These are phyloP conservation scores for Mucor plumbeus DNA, from an alignment of 371 early-diverging fungal species.

Conservation along the genomic window DNA sequence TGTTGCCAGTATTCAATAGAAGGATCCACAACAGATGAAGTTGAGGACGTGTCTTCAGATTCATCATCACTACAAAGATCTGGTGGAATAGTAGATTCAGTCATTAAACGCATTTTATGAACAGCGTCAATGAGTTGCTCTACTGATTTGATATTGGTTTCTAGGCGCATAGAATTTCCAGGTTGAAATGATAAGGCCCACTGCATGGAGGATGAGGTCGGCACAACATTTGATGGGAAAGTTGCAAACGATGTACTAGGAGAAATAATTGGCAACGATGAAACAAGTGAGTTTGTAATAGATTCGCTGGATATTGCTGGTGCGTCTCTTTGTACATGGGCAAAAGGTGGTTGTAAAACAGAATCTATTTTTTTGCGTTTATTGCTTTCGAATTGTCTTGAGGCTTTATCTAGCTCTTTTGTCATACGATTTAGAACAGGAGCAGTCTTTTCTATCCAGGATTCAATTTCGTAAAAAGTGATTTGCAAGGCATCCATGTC, in stretches of 20 bases:
- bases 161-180: slow-evolving; percentile 44
- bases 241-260: neutral
- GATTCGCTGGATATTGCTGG: neutral
- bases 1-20: slow-evolving; percentile 47
- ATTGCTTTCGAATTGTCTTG: slow-evolving; percentile 43
- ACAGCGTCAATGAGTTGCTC: slow-evolving; percentile 58
- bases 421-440: slow-evolving; percentile 53
- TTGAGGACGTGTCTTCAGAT: slow-evolving; percentile 4
- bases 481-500: slow-evolving; percentile 55
- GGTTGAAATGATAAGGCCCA: slow-evolving; percentile 53
- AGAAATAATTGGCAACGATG: neutral
- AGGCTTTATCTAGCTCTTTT: slow-evolving; percentile 52
- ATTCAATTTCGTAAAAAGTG: slow-evolving; percentile 57
- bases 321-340: neutral
- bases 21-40: slow-evolving; percentile 31
- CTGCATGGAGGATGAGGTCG: slow-evolving; percentile 36
- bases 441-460: slow-evolving; percentile 57
- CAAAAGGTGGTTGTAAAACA: neutral
- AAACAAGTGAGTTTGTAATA: neutral
- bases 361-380: slow-evolving; percentile 14
- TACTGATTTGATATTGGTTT: slow-evolving; percentile 56
- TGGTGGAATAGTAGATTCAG: slow-evolving; percentile 21
- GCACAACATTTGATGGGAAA: neutral
- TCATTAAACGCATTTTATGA: slow-evolving; percentile 41
- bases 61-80: slow-evolving; percentile 15